Percentiles rank a stretch among this genome's conserved stretches.
These are phyloP conservation scores for Saccharomycopsis fodiens DNA, from an alignment of 805 yeast genomes.

Conservation along the genomic window DNA sequence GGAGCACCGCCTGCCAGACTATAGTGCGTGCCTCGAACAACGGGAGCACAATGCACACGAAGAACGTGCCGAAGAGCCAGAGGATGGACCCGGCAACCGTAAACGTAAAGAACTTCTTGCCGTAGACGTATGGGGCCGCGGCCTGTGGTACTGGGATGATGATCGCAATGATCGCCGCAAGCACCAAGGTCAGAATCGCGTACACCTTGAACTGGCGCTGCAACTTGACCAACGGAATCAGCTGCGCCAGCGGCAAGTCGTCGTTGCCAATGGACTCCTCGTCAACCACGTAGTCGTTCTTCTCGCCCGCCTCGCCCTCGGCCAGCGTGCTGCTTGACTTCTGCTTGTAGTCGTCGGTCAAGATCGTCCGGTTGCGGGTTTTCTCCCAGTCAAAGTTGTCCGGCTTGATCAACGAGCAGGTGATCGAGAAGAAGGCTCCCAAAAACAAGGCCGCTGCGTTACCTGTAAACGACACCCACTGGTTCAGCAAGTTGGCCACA, in stretches of 20 bases:
- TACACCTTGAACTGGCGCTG: slow-evolving; percentile 29
- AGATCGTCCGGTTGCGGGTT: slow-evolving; percentile 31
- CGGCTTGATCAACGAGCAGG: slow-evolving; percentile 30
- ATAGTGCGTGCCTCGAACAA: slow-evolving; percentile 22
- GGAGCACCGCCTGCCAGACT: neutral
- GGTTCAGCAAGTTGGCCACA: slow-evolving; percentile 29
- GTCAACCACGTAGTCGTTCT: slow-evolving; percentile 3
- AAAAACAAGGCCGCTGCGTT: slow-evolving; percentile 31
- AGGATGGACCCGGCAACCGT: slow-evolving; percentile 28
- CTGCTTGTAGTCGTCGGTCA: slow-evolving; percentile 18
- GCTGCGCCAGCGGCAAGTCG: slow-evolving; percentile 25
- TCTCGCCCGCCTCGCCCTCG: neutral
- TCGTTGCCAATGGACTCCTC: neutral
- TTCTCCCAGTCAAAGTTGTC: slow-evolving; percentile 33
- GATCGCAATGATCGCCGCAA: slow-evolving; percentile 25
- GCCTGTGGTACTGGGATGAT: slow-evolving; percentile 31
- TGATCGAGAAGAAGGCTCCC: slow-evolving; percentile 31
- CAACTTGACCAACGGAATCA: slow-evolving; percentile 25
- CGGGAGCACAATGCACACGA: slow-evolving; percentile 28
- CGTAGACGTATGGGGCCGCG: slow-evolving; percentile 30
- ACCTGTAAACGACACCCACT: slow-evolving; percentile 38
- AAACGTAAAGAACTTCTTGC: slow-evolving; percentile 28
- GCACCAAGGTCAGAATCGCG: slow-evolving; percentile 23
- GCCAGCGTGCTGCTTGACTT: neutral
- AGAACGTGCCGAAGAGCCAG: slow-evolving; percentile 32